Base-by-base conservation (phyloP, 225 moss, liverwort and hornwort species). In the Pseudoscleropodium purum region DNA sequence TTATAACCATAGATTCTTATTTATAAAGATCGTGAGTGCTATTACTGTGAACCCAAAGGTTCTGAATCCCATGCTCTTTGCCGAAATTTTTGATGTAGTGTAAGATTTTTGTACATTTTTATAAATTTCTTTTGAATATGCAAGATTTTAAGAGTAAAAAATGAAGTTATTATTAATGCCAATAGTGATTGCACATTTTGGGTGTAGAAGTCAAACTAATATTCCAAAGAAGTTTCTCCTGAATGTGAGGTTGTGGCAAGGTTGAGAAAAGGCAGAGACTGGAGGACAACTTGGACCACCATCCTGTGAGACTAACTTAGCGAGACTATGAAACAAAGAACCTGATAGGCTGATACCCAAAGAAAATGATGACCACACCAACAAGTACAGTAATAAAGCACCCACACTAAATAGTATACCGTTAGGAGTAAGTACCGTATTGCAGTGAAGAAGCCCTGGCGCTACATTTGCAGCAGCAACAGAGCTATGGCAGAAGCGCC, bases 31-130 rank as follows among this genome's bases (percentile, higher is more conserved):
- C 0, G 3, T 36, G 9, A 78, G 9, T 77, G 9, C 9, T 36
- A 34, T 34, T 9, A 54, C 25, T 56, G 25, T 56, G 24, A 8
- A 10, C 6, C 37, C 15, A 6, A 36, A 56, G 15, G 37, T 24
- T 6, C 5, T 24, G 24, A 54, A 78, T 56, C 4, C 10, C 16
- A 37, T 1, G 1, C 25, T 56, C 25, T 33, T 8, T 14, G 23
- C 52, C 1, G 0, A 13, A 34, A 52, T 13, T 24, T 36, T 14
- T 54, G 24, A 24, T 15, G 0, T 24, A 6, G 2, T 26, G 11
- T 26, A 57, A 26, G 6, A 17, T 79, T 26, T 57, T 7, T 57
- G 17, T 57, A 24, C 10, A 57, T 17, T 57, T 61, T 11, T 4
- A 3, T 3, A 7, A 27, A 3, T 26, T 18, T n/a, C 10, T 56